A percentile compares a stretch with the other conserved stretches of the same genome.
phyloP scores from a whole-genome alignment of 1,284 basidiomycete genomes.

The Cutaneotrichosporon sp. region DNA sequence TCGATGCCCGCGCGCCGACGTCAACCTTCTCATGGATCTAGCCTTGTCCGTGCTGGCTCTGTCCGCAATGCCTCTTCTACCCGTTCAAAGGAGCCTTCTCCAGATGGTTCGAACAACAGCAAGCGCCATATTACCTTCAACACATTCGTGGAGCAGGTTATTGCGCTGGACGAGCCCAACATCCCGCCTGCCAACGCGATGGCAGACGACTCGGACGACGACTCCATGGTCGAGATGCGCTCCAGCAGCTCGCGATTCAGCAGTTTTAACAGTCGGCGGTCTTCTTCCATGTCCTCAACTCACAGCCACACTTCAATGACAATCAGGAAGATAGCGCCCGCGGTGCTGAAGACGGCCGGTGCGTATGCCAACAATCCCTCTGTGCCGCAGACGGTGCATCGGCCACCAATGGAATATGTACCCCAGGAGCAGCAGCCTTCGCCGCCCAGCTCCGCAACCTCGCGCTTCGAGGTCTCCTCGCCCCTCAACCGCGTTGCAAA shows the following conservation, averaged over 20 bases:
- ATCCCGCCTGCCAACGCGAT: conserved; percentile 8
- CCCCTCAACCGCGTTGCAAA: conserved; percentile 37
- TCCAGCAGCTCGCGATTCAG: conserved; percentile 19
- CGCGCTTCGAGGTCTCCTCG: conserved; percentile 39
- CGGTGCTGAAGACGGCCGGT: conserved; percentile 72
- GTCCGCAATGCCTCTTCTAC: background rate
- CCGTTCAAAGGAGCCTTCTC: conserved; percentile 12
- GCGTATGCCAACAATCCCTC: conserved; percentile 35
- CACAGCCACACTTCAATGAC: conserved; percentile 56
- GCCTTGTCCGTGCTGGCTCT: conserved; percentile 1
- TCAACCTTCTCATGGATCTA: background rate
- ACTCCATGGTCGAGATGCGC: conserved; percentile 64
- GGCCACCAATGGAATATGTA: conserved; percentile 55
- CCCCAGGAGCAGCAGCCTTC: conserved; percentile 12
- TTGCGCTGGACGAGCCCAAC: conserved; percentile 65
- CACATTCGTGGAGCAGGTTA: conserved; percentile 95
- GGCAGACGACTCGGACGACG: conserved; percentile 51
- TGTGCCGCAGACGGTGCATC: conserved; percentile 62
- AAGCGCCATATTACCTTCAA: conserved; percentile 89
- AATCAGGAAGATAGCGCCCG: conserved; percentile 91
- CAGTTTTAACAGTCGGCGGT: conserved; percentile 18
- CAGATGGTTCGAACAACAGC: conserved; percentile 6
- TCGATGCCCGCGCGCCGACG: conserved; percentile 21
- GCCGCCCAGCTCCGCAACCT: conserved; percentile 1
- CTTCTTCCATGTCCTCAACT: conserved; percentile 30